Percentiles rank a stretch among this genome's conserved stretches.
These are phyloP conservation scores for Aspergillus fijiensis DNA, from an alignment of 2,329 filamentous ascomycete genomes.

Conservation along the genomic window DNA sequence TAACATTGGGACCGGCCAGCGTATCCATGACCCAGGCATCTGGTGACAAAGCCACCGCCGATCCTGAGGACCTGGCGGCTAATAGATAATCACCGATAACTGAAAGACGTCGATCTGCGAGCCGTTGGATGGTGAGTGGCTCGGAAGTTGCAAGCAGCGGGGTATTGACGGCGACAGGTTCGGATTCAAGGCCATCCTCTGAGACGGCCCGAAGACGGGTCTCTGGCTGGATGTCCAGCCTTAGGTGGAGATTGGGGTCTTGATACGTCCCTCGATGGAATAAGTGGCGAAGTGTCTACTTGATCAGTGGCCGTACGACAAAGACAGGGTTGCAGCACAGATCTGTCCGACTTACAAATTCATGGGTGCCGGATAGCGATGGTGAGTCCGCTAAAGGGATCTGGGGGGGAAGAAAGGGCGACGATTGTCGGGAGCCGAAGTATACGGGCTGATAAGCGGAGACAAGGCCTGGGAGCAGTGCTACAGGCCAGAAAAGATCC, in stretches of 20 bases:
- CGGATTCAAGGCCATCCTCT: conserved; percentile 41
- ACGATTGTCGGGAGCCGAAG: conserved; percentile 23
- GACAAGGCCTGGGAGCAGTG: conserved; percentile 22
- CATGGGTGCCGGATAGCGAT: conserved; percentile 26
- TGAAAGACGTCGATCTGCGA: conserved; percentile 73
- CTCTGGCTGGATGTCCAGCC: conserved; percentile 66
- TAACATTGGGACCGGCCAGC: conserved; percentile 74
- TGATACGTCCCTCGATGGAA: conserved; percentile 85
- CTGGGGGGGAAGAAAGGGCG: conserved; percentile 35
- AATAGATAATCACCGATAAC: conserved; percentile 78
- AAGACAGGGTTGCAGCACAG: neutral
- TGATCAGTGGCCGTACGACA: conserved; percentile 6
- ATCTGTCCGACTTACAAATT: conserved; percentile 35
- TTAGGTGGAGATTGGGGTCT: conserved; percentile 74
- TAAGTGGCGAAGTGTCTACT: conserved; percentile 70
- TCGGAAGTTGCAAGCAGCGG: conserved; percentile 63
- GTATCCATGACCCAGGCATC: conserved; percentile 83
- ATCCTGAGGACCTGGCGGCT: conserved; percentile 67
- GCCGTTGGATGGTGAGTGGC: conserved; percentile 70
- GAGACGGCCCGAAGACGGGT: conserved; percentile 52
- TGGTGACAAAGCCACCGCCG: conserved; percentile 65
- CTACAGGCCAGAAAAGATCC: conserved; percentile 24
- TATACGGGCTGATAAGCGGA: conserved; percentile 27
- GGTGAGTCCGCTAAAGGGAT: conserved; percentile 29
- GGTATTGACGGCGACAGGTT: conserved; percentile 49